Percentiles rank a stretch among this genome's conserved stretches.
Conservation (phyloP, 352 stramenopile species). For the Paralagenidium karlingii region DNA sequence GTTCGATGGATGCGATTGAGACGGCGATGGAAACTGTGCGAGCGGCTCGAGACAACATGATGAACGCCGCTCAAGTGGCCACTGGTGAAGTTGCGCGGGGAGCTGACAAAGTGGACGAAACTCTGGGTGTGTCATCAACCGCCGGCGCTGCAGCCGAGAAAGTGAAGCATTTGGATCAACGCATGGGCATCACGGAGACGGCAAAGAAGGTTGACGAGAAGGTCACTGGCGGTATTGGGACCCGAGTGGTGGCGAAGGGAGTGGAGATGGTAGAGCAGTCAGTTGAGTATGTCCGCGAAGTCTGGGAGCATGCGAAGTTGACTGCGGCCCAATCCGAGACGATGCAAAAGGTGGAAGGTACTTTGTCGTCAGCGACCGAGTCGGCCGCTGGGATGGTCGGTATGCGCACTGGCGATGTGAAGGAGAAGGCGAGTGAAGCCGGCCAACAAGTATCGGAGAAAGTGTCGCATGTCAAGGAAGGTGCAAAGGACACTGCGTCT, state of each 20-base stretch:
- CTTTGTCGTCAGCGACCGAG: too few species aligned
- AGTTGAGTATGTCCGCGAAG: slow-evolving; percentile 60
- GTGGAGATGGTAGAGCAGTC: slow-evolving; percentile 48
- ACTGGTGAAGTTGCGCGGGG: slow-evolving; percentile 27
- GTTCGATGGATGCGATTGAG: slow-evolving; percentile 5
- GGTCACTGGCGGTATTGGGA: slow-evolving; percentile 43
- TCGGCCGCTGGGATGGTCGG: neutral
- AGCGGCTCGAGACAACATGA: slow-evolving; percentile 8
- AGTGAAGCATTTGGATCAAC: slow-evolving; percentile 36
- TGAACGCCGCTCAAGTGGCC: slow-evolving; percentile 10
- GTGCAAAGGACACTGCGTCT: too few species aligned
- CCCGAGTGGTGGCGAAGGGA: slow-evolving; percentile 29
- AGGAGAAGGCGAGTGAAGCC: too few species aligned
- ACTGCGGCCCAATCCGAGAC: slow-evolving; percentile 28
- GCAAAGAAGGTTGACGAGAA: slow-evolving; percentile 43
- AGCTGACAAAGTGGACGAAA: slow-evolving; percentile 36
- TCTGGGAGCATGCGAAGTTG: slow-evolving; percentile 39
- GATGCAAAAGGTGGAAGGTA: slow-evolving; percentile 20
- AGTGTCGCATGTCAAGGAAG: too few species aligned
- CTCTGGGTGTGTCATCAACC: slow-evolving; percentile 19
- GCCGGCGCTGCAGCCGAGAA: slow-evolving; percentile 23
- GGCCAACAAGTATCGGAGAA: slow-evolving; percentile 3
- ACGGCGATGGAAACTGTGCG: slow-evolving; percentile 13
- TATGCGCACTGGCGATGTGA: too few species aligned
- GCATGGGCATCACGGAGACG: slow-evolving; percentile 36